Base-by-base conservation (phyloP, 495 filamentous ascomycete genomes). In the Aspergillus hancockii region DNA sequence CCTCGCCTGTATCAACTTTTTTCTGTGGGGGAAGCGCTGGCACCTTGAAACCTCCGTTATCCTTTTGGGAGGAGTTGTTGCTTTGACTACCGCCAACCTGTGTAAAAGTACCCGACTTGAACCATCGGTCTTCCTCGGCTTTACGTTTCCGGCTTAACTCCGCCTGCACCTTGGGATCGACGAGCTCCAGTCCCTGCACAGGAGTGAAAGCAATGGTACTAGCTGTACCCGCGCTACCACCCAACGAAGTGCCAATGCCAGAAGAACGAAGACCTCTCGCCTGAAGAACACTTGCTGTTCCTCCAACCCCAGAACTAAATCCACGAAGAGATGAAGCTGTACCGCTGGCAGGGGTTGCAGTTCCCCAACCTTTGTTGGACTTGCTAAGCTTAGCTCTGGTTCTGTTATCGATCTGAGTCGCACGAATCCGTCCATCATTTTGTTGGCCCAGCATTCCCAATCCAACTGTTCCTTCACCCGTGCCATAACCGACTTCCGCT, bases 301-400 rank as follows among this genome's bases (percentile, higher is more conserved):
- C 86, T 40, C 77, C 75, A 16, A 76, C 69, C 7, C 79, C 84
- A 59, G 86, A 84, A 30, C 88, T 90, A 64, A 93, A 90, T 7
- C 88, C 87, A 34, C 90, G 85, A 40, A 97, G 78, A 25, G 89
- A 90, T 3, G 91, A 91, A 41, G 91, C 89, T 12, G 82, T 84
- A 9, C 80, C 81, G 40, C 71, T 73, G 63, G 83, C 70, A 28
- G 89, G 84, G 7, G 90, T 89, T 23, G 83, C 85, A 49, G 83
- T 82, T 49, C 92, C 93, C 95, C 95, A 98, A 46, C 94, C 95
- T 67, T 95, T 92, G 75, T 94, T 94, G 79, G 93, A 96, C 65
- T 95, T 93, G 68, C 88, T 91, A 30, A 98, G 83, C 70, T 91
- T 96, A 36, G 95, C 94, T 52, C 90, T 82, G 19, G 94, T 98